Conservation (phyloP, 1,139 yeast species). For the Blastobotrys arbuscula region DNA sequence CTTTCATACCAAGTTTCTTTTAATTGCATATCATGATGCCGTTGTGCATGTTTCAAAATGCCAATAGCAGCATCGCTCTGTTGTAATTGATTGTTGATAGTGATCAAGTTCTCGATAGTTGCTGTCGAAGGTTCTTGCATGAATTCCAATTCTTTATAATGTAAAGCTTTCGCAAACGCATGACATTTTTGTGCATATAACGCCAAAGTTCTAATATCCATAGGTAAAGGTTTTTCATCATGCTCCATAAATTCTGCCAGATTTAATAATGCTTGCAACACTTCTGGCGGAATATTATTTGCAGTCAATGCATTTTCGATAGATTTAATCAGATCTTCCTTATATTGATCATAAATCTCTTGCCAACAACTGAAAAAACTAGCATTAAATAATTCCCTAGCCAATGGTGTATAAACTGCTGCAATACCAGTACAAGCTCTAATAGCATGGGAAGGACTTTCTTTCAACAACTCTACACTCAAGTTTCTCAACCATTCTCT, state of each 20-base stretch:
- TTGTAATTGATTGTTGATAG: conserved; percentile 89
- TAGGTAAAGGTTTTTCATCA: conserved; percentile 89
- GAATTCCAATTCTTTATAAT: conserved; percentile 91
- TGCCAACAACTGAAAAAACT: conserved; percentile 96
- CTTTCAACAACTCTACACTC: conserved; percentile 79
- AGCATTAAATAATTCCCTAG: conserved; percentile 87
- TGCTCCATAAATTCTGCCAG: conserved; percentile 97
- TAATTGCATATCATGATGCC: conserved; percentile 83
- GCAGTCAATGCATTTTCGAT: conserved; percentile 83
- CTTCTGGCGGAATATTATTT: conserved; percentile 93
- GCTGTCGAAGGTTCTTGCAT: conserved; percentile 90
- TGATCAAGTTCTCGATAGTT: conserved; percentile 85
- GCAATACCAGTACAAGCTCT: conserved; percentile 93
- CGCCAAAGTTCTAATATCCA: conserved; percentile 82
- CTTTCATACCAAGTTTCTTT: conserved; percentile 98
- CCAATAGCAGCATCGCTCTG: conserved; percentile 99
- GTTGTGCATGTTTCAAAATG: conserved; percentile 89
- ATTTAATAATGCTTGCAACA: conserved; percentile 80
- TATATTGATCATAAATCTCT: conserved; percentile 85
- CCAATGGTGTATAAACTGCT: conserved; percentile 79
- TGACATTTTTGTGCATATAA: conserved; percentile 93
- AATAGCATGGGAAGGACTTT: conserved; percentile 91
- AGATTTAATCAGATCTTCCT: conserved; percentile 82
- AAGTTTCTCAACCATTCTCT: conserved; percentile 92
- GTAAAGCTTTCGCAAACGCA: conserved; percentile 95